phyloP scores from a whole-genome alignment of 129 eudicot genomes.

The Glebionis coronaria region DNA sequence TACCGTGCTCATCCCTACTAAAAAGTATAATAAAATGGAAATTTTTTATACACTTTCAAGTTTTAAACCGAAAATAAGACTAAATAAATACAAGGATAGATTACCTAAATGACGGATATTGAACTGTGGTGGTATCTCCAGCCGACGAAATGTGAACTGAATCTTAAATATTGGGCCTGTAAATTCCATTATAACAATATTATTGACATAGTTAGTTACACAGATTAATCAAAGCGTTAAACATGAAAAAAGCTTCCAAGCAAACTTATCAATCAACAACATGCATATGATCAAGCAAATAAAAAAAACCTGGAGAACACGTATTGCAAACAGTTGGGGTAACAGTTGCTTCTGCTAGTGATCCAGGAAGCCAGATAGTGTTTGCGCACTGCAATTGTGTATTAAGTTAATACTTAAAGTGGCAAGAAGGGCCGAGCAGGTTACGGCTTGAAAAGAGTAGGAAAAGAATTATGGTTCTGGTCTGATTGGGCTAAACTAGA shows the following conservation, averaged over 20 bases:
- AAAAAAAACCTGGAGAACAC: constrained; percentile 74
- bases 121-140: constrained; percentile 84
- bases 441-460: too few species aligned
- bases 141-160: constrained; percentile 88
- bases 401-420: constrained; percentile 14
- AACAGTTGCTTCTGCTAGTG: constrained; percentile 72
- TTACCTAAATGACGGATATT: constrained; percentile 79
- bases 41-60: neutral
- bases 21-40: neutral
- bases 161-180: constrained; percentile 81
- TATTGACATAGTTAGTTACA: constrained; percentile 3
- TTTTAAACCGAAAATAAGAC: neutral
- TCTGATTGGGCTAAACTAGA: too few species aligned
- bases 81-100: constrained; percentile 5
- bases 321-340: constrained; percentile 65
- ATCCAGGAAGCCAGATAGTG: constrained; percentile 96
- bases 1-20: too few species aligned
- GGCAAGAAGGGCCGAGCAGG: neutral
- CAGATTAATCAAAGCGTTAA: constrained; percentile 3
- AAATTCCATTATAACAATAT: constrained; percentile 2
- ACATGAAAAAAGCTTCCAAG: neutral
- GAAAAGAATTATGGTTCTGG: too few species aligned
- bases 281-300: constrained; percentile 15
- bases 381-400: constrained; percentile 65
- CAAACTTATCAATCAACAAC: neutral